These are phyloP conservation scores for Trichoderma hamatum DNA, from an alignment of 2,329 filamentous ascomycete species.

Conservation along the genomic window DNA sequence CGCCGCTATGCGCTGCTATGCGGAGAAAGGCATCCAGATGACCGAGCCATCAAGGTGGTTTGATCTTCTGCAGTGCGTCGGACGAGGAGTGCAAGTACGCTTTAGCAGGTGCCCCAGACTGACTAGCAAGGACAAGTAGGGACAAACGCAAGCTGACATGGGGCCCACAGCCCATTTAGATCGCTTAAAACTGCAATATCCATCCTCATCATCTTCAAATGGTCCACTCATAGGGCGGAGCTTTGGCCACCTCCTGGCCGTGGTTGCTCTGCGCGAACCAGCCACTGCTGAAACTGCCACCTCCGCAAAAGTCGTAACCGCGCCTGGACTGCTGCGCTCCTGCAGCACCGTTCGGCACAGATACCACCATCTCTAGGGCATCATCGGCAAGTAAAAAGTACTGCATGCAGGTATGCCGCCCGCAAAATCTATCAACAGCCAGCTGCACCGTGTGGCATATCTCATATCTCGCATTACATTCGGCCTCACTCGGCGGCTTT, in stretches of 20 bases:
- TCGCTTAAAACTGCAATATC: conserved; percentile 16
- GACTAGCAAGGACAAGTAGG: conserved; percentile 1
- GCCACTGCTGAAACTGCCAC: conserved; percentile 7
- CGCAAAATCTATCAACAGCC: neutral
- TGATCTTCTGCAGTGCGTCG: neutral
- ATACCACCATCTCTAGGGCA: neutral
- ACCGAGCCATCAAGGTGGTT: neutral
- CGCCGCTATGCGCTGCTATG: neutral
- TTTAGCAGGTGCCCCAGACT: conserved; percentile 1
- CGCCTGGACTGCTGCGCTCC: neutral
- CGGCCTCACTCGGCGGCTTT: conserved; percentile 2
- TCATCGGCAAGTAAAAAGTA: neutral
- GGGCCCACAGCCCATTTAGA: conserved; percentile 8
- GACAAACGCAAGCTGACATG: conserved; percentile 6
- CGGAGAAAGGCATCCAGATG: conserved; percentile 3
- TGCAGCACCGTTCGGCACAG: neutral
- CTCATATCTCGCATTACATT: conserved; percentile 1
- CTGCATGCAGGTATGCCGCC: neutral
- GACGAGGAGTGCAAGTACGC: neutral
- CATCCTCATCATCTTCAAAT: conserved; percentile 15
- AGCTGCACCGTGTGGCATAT: neutral
- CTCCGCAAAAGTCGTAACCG: conserved; percentile 1
- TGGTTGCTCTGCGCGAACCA: conserved; percentile 3
- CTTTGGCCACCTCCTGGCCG: conserved; percentile 16
- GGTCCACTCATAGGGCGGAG: conserved; percentile 24